Base-by-base conservation (phyloP, 805 yeast genomes). In the Kuraishia molischiana region DNA sequence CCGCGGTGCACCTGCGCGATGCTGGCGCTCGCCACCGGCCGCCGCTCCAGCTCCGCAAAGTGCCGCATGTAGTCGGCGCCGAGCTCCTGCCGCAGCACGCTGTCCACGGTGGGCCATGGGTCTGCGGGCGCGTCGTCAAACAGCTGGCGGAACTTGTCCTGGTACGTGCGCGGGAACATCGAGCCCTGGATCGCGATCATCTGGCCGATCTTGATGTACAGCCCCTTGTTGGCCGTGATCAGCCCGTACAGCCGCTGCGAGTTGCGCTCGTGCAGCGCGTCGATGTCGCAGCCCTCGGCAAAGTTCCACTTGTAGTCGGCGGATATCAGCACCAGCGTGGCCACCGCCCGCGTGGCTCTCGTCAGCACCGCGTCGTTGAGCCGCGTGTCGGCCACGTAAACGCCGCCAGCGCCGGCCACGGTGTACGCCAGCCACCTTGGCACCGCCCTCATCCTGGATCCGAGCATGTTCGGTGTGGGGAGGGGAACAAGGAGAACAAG, bases 181-280 rank as follows among this genome's bases (percentile, higher is more conserved):
- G 69, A 58, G 1, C 85, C 77, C 52, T 84, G 92, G 49, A 82
- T 75, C 2, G 92, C 90, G 34, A 83, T 67, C 37, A 84, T 79
- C 63, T 83, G 92, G 19, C 92, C 94, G 46, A 80, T 56, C 53
- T 83, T 83, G 53, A 84, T 77, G 51, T 80, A 84, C 15, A 84
- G 62, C 2, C 83, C 82, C 44, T 68, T 71, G 49, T 76, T 76
- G 10, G 49, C 49, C 28, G 54, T 51, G 39, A 76, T 50, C 37
- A 77, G 51, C 32, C 67, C 49, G 45, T 63, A 64, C 37, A 77
- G 47, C 32, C 77, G 52, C 15, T 64, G 67, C 4, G 90, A 74
- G 28, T 74, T 71, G 20, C 72, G 55, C 40, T 73, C 76, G 46
- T 83, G 92, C 8, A 83, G 54, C 0, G 67, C 67, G 17, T 66